Evolutionary conservation across 2,329 filamentous ascomycete genomes (phyloP).

Genomic region (Alternaria sp.): DNA sequence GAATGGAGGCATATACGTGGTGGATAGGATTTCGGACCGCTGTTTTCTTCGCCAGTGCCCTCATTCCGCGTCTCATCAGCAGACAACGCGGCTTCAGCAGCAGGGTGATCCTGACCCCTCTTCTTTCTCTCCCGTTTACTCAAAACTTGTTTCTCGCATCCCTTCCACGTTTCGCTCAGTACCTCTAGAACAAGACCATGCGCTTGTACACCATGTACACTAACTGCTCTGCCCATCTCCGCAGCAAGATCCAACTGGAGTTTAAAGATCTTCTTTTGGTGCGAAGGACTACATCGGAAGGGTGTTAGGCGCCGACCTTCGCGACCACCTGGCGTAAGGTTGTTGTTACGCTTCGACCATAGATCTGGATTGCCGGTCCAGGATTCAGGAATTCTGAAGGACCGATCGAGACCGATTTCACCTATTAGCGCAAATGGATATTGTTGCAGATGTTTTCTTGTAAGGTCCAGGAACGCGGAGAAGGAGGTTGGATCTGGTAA

Average conservation of each 20-base stretch:
- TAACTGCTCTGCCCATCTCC: conserved; percentile 70
- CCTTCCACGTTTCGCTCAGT: conserved; percentile 73
- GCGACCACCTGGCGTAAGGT: conserved; percentile 73
- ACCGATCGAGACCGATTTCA: conserved; percentile 80
- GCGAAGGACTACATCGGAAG: conserved; percentile 71
- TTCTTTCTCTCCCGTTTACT: conserved; percentile 65
- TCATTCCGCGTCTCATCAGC: conserved; percentile 1
- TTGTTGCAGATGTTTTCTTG: conserved; percentile 62
- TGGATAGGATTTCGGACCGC: conserved; percentile 72
- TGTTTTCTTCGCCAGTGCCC: conserved; percentile 8
- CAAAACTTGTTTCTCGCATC: conserved; percentile 69
- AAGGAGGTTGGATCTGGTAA: conserved; percentile 71
- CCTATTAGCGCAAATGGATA: conserved; percentile 75
- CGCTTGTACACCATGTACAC: conserved; percentile 78
- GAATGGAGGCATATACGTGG: conserved; percentile 94
- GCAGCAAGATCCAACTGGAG: conserved; percentile 77
- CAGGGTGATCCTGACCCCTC: conserved; percentile 27
- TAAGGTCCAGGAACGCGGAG: conserved; percentile 66
- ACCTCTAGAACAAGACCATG: conserved; percentile 75
- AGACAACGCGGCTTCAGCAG: conserved; percentile 17
- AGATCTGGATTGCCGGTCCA: conserved; percentile 54
- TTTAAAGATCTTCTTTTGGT: conserved; percentile 72
- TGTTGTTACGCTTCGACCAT: conserved; percentile 55
- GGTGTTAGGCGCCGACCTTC: conserved; percentile 74
- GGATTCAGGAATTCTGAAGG: conserved; percentile 74